A percentile compares a stretch with the other conserved stretches of the same genome.
These are phyloP conservation scores for Paramyrothecium roridum DNA, from an alignment of 2,329 filamentous ascomycete genomes.

Conservation along the genomic window DNA sequence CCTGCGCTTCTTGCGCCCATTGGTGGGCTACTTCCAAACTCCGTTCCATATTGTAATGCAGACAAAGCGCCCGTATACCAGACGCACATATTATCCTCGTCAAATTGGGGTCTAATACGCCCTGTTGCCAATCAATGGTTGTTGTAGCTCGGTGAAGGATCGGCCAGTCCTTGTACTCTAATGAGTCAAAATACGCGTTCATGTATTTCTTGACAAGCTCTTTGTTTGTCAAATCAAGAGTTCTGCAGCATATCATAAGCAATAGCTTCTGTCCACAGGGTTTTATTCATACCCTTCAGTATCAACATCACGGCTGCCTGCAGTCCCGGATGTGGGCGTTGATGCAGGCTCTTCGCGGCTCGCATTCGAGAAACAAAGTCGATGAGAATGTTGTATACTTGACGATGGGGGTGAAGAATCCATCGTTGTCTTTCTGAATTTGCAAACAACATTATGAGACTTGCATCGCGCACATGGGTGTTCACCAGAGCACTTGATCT, in stretches of 20 bases:
- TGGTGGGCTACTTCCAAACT: not conserved
- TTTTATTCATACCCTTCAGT: constrained; percentile 1
- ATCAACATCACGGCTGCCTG: not conserved
- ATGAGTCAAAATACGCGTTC: constrained; percentile 18
- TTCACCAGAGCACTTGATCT: constrained; percentile 30
- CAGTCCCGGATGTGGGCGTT: not conserved
- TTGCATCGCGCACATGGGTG: constrained; percentile 26
- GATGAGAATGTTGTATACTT: constrained; percentile 6
- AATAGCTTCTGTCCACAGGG: not conserved
- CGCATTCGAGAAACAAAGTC: not conserved
- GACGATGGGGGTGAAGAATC: not conserved
- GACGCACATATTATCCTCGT: constrained; percentile 17
- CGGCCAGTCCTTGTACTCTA: constrained; percentile 10
- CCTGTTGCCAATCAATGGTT: constrained; percentile 18
- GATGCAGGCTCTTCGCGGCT: not conserved
- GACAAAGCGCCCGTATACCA: constrained; percentile 1
- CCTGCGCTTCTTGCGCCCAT: constrained; percentile 18
- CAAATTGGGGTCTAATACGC: constrained; percentile 11
- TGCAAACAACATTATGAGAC: constrained; percentile 9
- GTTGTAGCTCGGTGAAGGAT: constrained; percentile 17
- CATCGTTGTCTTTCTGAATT: not conserved
- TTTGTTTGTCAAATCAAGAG: constrained; percentile 9
- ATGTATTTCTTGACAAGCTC: constrained; percentile 7
- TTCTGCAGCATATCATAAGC: not conserved
- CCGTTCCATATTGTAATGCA: not conserved